These are phyloP conservation scores for Dothiorella sarmentorum DNA, from an alignment of 2,329 filamentous ascomycete species.

Conservation along the genomic window DNA sequence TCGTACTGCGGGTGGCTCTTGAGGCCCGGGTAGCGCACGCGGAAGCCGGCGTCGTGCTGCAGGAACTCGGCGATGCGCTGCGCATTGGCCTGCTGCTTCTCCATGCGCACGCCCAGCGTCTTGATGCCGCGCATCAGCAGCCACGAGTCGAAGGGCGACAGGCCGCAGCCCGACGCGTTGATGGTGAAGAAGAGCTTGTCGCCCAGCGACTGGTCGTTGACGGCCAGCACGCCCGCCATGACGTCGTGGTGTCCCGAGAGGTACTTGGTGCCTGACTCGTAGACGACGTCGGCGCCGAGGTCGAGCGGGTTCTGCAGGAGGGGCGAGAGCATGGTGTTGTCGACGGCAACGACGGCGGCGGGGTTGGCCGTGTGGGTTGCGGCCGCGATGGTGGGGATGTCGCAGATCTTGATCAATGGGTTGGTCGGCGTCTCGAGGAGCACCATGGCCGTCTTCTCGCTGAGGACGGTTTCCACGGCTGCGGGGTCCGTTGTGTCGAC, in stretches of 20 bases:
- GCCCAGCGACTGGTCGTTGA: slow-evolving; percentile 76
- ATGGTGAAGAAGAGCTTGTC: slow-evolving; percentile 96
- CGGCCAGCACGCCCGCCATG: slow-evolving; percentile 95
- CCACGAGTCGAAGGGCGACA: slow-evolving; percentile 94
- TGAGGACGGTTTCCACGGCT: slow-evolving; percentile 65
- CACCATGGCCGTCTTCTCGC: slow-evolving; percentile 86
- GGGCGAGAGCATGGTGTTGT: slow-evolving; percentile 98
- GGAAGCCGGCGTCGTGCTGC: slow-evolving; percentile 78
- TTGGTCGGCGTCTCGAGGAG: slow-evolving; percentile 96
- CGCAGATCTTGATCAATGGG: slow-evolving; percentile 95
- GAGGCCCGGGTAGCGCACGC: slow-evolving; percentile 89
- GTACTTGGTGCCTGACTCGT: slow-evolving; percentile 97
- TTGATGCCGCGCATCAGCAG: slow-evolving; percentile 93
- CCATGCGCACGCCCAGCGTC: slow-evolving; percentile 95
- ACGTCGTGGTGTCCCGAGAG: slow-evolving; percentile 97
- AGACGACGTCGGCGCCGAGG: slow-evolving; percentile 90
- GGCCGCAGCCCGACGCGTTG: slow-evolving; percentile 90
- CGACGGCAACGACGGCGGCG: slow-evolving; percentile 80
- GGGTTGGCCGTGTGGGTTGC: slow-evolving; percentile 74
- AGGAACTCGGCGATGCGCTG: slow-evolving; percentile 89
- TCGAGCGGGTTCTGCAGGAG: slow-evolving; percentile 92
- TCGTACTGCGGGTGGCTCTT: slow-evolving; percentile 96
- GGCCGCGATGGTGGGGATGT: slow-evolving; percentile 76
- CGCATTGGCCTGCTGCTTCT: slow-evolving; percentile 93
- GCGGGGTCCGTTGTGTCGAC: slow-evolving; percentile 86